Base-by-base conservation (phyloP, 2,329 filamentous ascomycete genomes). In the Chaetothyriales sp. region DNA sequence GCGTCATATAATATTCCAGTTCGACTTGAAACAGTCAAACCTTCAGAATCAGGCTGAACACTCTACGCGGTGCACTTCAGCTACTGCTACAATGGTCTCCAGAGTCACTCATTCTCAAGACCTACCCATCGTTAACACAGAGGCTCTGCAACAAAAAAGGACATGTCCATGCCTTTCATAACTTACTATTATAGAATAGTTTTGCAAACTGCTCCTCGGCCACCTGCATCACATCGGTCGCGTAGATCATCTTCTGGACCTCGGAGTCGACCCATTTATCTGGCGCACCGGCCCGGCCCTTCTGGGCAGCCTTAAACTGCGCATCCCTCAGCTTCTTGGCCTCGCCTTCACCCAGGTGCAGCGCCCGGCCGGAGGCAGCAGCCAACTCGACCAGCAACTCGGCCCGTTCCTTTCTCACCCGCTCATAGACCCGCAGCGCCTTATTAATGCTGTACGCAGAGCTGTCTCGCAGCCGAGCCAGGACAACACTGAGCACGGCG, bases 181-280 rank as follows among this genome's bases (percentile, higher is more conserved):
- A 25, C 58, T 53, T 26, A 51, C 56, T 46, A 65, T 77, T 42
- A 78, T 25, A 25, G 22, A 56, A 59, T 70, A 65, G 9, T 36
- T 10, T 36, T 2, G 73, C 69, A 61, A 78, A 80, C 52, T 67
- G 66, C 44, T 78, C 73, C 47, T 65, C 64, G 0, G 78, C 73
- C 50, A 78, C 73, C 59, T 70, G 65, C 47, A 77, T 70, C 60
- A 78, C 80, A 64, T 83, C 79, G 60, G 80, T 72, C 9, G 75
- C 73, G 64, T 83, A 83, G 53, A 83, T 77, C 72, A 76, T 75
- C 64, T 75, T 73, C 65, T 84, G 80, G 43, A 83, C 78, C 59
- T 83, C 80, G 8, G 79, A 78, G 63, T 81, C 81, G 2, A 79
- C 79, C 81, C 81, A 84, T 68, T 82, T 83, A 66, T 84, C 80